Evolutionary conservation across 176 grass and related monocot species (phyloP), one percentile per base, ranked within the genome.

Genomic region (Secale cereale): DNA sequence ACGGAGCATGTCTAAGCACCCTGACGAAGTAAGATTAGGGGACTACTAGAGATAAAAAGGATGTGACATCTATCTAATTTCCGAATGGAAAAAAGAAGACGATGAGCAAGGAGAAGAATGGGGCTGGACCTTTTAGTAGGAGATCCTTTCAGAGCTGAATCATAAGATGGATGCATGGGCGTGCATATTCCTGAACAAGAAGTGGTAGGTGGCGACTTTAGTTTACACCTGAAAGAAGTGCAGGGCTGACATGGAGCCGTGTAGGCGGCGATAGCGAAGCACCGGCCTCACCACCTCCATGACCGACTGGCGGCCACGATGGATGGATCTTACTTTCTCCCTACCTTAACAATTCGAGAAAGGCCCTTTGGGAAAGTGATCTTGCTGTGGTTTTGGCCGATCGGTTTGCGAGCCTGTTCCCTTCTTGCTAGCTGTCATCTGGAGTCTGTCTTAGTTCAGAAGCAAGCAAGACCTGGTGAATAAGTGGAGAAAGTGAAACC

Each of bases 231-330:
- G 57, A 85, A 85, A 81, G 33, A 80, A 13, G 31, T 59, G 40
- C 7, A 20, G 12, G 23, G 64, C 84, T 92, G 92, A 94, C 90
- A 87, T 83, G 92, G 92, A 83, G 86, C 41, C 12, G 41, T 45
- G 12, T 14, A 45, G 12, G 12, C 12, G 3, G 5, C 79, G 90
- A 90, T 52, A 82, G 81, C 72, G 27, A 74, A 75, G 52, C 67
- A 10, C 25, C 10, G 35, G 7, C 6, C 36, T 37, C 36, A 37
- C 36, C n/a, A 37, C 37, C 37, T 39, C 37, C 37, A 39, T 39
- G 8, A 39, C 8, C 2, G 1, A 39, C 37, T 10, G 37, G 37
- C 8, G 37, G 37, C 37, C 37, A 39, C 37, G 37, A 39, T 39
- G 37, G 1, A 39, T 39, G 37, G 37, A 39, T 39, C 37, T 39